These are phyloP conservation scores for Vararia minispora DNA, from an alignment of 768 basidiomycete genomes.

Conservation along the genomic window DNA sequence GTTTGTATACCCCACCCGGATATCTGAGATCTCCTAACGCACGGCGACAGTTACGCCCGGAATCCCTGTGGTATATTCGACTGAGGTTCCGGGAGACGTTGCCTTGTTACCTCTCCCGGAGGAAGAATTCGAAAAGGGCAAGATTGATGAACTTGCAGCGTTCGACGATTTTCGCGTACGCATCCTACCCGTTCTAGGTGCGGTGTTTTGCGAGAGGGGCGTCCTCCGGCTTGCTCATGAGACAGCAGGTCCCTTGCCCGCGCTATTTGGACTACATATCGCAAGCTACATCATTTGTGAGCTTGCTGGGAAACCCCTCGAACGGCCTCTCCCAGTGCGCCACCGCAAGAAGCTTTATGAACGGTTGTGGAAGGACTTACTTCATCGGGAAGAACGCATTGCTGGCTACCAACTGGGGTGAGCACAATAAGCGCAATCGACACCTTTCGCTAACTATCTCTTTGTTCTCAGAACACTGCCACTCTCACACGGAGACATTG, in stretches of 20 bases:
- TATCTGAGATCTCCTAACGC: too few relatives aligned
- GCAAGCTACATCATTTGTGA: constrained; percentile 85
- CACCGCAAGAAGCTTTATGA: constrained; percentile 78
- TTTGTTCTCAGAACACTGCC: constrained; percentile 47
- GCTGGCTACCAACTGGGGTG: constrained; percentile 46
- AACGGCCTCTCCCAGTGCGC: constrained; percentile 78
- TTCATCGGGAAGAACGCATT: constrained; percentile 62
- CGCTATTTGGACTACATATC: constrained; percentile 84
- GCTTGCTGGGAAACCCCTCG: constrained; percentile 73
- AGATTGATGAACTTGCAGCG: constrained; percentile 78
- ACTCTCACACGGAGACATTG: constrained; percentile 75
- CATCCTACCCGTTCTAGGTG: constrained; percentile 85
- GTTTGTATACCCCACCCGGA: too few relatives aligned
- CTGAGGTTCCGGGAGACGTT: constrained; percentile 84
- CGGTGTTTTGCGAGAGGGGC: constrained; percentile 13
- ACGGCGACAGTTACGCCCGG: constrained; percentile 42
- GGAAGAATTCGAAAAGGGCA: constrained; percentile 84
- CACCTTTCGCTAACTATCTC: background rate
- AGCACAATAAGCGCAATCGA: constrained; percentile 18
- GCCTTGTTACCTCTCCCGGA: constrained; percentile 84
- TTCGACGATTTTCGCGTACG: constrained; percentile 92
- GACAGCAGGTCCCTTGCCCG: constrained; percentile 60
- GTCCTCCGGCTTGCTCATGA: too few relatives aligned
- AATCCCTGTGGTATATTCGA: constrained; percentile 90
- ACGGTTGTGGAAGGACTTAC: constrained; percentile 64